Base-by-base conservation (phyloP, 176 grass and related monocot genomes). In the Calamus simplicifolius region DNA sequence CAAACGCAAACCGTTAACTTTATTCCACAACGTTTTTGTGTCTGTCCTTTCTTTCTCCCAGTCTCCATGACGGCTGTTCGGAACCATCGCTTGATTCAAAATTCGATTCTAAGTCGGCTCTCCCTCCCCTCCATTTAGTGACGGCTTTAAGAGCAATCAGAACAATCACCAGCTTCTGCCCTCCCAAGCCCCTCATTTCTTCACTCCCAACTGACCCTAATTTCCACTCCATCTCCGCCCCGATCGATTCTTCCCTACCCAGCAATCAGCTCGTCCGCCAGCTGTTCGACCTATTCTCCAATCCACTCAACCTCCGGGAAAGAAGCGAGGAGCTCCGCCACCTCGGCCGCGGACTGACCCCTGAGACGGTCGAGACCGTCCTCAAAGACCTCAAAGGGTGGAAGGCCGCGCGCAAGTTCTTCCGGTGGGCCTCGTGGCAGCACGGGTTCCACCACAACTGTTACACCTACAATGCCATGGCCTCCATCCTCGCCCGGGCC, bases 391-490 rank as follows among this genome's bases (percentile, higher is more conserved):
- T 91, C 55, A 71, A 71, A 0, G 63, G 67, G 57, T 97, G 84
- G 87, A 77, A 68, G 57, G 59, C 85, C 12, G 78, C 93, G 4
- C 75, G 80, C 7, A 84, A 97, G 64, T 97, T 97, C 78, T 97
- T 91, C 59, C 29, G 14, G 57, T 97, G 81, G 93, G 81, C 81
- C 27, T 57, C 70, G 7, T 56, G 29, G 58, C 87, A 78, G 77
- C 78, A 63, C 27, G 75, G 72, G 8, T 97, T 85, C 81, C 79
- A 70, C 72, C 93, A 91, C 70, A 85, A 67, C 54, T 91, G 84
- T 65, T 97, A 97, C 66, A 85, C 81, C n/a, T 77, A 85, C 73
- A 91, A 91, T 52, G 74, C 93, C 66, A 90, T 97, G 78, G 81
- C 78, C 15, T 78, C 74, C 0, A 63, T 82, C 63, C 84, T 97